Conservation (phyloP, 192 early-diverging fungal genomes). For the Backusella parvicylindrica region DNA sequence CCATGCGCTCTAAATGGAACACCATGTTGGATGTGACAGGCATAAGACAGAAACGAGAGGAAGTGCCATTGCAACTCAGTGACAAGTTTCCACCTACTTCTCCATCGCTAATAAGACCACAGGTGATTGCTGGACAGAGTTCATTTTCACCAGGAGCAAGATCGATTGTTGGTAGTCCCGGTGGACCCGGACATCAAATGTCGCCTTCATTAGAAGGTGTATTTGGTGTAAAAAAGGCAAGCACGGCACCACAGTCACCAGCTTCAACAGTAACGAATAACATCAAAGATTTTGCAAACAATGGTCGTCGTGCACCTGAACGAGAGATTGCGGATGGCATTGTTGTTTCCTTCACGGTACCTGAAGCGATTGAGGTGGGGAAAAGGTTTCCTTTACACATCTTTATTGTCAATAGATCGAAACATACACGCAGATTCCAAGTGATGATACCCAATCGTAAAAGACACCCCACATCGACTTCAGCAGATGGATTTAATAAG, state of each 20-base stretch:
- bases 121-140: constrained; percentile 15
- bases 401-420: constrained; percentile 55
- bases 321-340: constrained; percentile 53
- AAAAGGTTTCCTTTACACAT: constrained; percentile 51
- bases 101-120: background rate
- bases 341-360: constrained; percentile 51
- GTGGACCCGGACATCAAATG: background rate
- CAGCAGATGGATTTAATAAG: background rate
- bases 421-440: constrained; percentile 47
- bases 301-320: constrained; percentile 30
- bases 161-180: constrained; percentile 26
- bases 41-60: constrained; percentile 32
- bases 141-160: constrained; percentile 22
- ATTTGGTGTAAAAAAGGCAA: constrained; percentile 3
- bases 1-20: constrained; percentile 59
- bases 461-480: constrained; percentile 27
- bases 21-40: constrained; percentile 52
- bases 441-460: constrained; percentile 55
- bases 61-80: background rate
- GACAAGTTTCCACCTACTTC: background rate
- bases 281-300: background rate
- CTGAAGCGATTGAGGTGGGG: constrained; percentile 37
- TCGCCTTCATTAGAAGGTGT: constrained; percentile 5
- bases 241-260: background rate
- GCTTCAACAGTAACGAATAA: background rate